Conservation (phyloP, 2,329 filamentous ascomycete species). For the Pseudopithomyces chartarum region DNA sequence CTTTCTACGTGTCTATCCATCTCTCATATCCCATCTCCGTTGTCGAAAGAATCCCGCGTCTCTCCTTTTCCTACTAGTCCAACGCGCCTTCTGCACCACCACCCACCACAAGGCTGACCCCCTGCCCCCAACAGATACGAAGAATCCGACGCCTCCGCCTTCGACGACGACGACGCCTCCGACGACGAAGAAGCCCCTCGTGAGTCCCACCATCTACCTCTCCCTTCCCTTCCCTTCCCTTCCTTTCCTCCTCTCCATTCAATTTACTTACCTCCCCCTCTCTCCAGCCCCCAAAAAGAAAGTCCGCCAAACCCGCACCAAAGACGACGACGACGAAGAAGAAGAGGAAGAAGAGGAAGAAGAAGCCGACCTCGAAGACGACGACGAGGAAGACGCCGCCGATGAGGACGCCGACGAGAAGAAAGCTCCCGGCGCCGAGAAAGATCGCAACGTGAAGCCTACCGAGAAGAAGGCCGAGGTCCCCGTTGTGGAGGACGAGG, state of each 20-base stretch:
- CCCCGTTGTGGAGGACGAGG: slow-evolving; percentile 39
- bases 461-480: slow-evolving; percentile 35
- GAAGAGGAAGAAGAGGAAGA: slow-evolving; percentile 36
- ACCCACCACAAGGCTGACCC: slow-evolving; percentile 24
- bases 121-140: slow-evolving; percentile 34
- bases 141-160: slow-evolving; percentile 44
- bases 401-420: slow-evolving; percentile 39
- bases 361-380: slow-evolving; percentile 30
- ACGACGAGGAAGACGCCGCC: slow-evolving; percentile 31
- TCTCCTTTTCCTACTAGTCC: slow-evolving; percentile 6
- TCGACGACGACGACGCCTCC: slow-evolving; percentile 42
- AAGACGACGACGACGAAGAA: slow-evolving; percentile 35
- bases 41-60: too few relatives aligned
- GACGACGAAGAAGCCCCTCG: slow-evolving; percentile 42
- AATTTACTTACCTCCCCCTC: slow-evolving; percentile 2
- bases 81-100: not conserved
- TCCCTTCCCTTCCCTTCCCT: not conserved
- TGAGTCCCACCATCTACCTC: slow-evolving; percentile 21
- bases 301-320: slow-evolving; percentile 36
- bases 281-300: slow-evolving; percentile 42
- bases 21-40: too few relatives aligned
- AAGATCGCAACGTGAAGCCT: slow-evolving; percentile 39
- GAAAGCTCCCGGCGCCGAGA: slow-evolving; percentile 41
- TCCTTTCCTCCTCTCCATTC: too few relatives aligned
- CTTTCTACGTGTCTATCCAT: too few relatives aligned